Evolutionary conservation across 2,329 filamentous ascomycete genomes (phyloP).

Genomic region (Talaromyces sp.): DNA sequence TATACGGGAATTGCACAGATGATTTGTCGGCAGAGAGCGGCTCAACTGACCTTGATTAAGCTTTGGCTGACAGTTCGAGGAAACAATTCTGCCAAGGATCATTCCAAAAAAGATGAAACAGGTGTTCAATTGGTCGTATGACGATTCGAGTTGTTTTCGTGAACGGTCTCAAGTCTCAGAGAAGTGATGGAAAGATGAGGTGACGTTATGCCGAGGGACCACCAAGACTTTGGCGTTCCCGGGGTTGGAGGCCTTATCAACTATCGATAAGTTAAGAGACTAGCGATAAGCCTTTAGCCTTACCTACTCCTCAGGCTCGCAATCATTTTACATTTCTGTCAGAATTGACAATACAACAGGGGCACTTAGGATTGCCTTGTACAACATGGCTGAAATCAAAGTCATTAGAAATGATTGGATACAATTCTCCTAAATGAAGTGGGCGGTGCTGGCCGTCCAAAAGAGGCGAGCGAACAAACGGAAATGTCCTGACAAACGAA

Average conservation of each 20-base stretch:
- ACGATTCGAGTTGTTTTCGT: neutral
- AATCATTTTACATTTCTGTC: no score
- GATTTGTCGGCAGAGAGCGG: neutral
- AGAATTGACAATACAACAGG: no score
- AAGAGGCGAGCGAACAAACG: neutral
- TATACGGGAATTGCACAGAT: neutral
- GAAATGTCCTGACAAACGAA: neutral
- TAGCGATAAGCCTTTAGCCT: no score
- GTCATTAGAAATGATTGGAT: neutral
- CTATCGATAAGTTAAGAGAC: neutral
- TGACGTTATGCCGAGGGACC: neutral
- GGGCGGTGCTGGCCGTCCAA: neutral
- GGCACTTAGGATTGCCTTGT: no score
- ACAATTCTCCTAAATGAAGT: neutral
- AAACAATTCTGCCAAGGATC: no score
- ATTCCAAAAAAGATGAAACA: no score
- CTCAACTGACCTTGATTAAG: neutral
- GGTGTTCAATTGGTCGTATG: no score
- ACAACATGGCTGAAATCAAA: neutral
- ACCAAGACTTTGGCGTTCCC: neutral
- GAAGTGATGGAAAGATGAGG: neutral
- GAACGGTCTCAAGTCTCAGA: neutral
- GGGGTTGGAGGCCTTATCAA: neutral
- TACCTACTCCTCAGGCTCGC: no score
- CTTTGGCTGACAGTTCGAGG: neutral